These are phyloP conservation scores for Beauveria sp. DNA, from an alignment of 2,329 filamentous ascomycete genomes.

Conservation along the genomic window DNA sequence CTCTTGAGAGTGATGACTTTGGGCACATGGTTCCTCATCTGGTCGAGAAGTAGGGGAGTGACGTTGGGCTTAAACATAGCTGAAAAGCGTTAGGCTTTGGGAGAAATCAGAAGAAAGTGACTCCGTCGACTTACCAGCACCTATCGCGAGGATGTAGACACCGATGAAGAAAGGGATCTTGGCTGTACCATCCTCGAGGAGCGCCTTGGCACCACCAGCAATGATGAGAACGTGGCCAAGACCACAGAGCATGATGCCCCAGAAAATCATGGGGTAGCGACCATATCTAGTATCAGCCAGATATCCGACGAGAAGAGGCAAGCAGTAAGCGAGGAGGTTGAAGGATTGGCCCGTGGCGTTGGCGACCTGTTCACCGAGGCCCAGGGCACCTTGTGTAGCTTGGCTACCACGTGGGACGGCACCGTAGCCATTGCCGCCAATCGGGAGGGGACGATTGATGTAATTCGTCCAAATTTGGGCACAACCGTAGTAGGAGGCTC, in stretches of 20 bases:
- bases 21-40: slow-evolving; percentile 47
- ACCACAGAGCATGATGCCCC: slow-evolving; percentile 60
- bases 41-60: slow-evolving; percentile 59
- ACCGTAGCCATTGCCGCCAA: slow-evolving; percentile 38
- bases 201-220: slow-evolving; percentile 42
- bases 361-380: slow-evolving; percentile 36
- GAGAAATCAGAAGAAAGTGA: too few species aligned
- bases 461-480: slow-evolving; percentile 41
- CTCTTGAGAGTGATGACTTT: slow-evolving; percentile 28
- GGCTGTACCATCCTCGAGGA: slow-evolving; percentile 37
- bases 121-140: slow-evolving; percentile 33
- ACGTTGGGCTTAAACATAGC: slow-evolving; percentile 68
- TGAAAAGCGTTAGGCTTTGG: background rate
- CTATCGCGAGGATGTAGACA: slow-evolving; percentile 45
- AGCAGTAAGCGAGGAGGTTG: slow-evolving; percentile 48
- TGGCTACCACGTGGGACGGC: slow-evolving; percentile 32
- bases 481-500: slow-evolving; percentile 50
- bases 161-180: slow-evolving; percentile 55
- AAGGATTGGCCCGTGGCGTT: slow-evolving; percentile 37
- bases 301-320: slow-evolving; percentile 48
- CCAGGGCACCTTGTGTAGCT: slow-evolving; percentile 50
- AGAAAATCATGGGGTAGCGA: slow-evolving; percentile 64
- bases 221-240: slow-evolving; percentile 63
- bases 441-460: slow-evolving; percentile 52
- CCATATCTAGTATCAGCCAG: slow-evolving; percentile 62